These are phyloP conservation scores for Hypocreales sp. DNA, from an alignment of 2,329 filamentous ascomycete genomes.

Conservation along the genomic window DNA sequence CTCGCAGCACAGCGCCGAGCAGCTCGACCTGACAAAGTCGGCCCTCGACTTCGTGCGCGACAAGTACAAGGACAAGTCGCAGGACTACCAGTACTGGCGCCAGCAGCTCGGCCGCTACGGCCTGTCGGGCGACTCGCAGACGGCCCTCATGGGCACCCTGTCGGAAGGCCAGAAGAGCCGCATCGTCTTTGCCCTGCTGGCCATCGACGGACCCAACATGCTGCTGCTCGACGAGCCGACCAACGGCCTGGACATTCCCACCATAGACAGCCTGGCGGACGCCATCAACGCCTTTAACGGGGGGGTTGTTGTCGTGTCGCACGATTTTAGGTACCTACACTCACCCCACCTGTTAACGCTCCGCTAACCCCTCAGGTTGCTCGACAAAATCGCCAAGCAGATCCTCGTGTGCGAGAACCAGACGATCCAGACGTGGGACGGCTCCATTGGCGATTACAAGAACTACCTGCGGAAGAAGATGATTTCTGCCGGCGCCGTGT, in stretches of 20 bases:
- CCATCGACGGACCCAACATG: slow-evolving; percentile 96
- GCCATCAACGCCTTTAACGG: slow-evolving; percentile 94
- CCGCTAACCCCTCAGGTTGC: slow-evolving; percentile 44
- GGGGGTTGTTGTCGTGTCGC: slow-evolving; percentile 93
- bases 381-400: slow-evolving; percentile 99
- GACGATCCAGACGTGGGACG: slow-evolving; percentile 80
- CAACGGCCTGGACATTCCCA: slow-evolving; percentile 98
- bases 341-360: background rate
- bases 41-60: slow-evolving; percentile 95
- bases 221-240: slow-evolving; percentile 94
- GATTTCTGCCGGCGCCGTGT: slow-evolving; percentile 75
- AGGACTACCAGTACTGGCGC: slow-evolving; percentile 99
- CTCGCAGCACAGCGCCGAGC: slow-evolving; percentile 95
- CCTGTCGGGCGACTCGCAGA: slow-evolving; percentile 84
- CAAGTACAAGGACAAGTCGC: slow-evolving; percentile 76
- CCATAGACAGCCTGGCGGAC: slow-evolving; percentile 92
- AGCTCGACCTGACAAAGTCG: slow-evolving; percentile 96
- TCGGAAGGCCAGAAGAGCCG: slow-evolving; percentile 96
- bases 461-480: slow-evolving; percentile 99
- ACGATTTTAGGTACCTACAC: slow-evolving; percentile 85
- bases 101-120: slow-evolving; percentile 94
- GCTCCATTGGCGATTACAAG: slow-evolving; percentile 90
- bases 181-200: slow-evolving; percentile 93
- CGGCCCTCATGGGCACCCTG: slow-evolving; percentile 91
- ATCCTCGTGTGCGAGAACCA: slow-evolving; percentile 99